These are phyloP conservation scores for Fusarium virguliforme DNA, from an alignment of 2,329 filamentous ascomycete genomes.

Conservation along the genomic window DNA sequence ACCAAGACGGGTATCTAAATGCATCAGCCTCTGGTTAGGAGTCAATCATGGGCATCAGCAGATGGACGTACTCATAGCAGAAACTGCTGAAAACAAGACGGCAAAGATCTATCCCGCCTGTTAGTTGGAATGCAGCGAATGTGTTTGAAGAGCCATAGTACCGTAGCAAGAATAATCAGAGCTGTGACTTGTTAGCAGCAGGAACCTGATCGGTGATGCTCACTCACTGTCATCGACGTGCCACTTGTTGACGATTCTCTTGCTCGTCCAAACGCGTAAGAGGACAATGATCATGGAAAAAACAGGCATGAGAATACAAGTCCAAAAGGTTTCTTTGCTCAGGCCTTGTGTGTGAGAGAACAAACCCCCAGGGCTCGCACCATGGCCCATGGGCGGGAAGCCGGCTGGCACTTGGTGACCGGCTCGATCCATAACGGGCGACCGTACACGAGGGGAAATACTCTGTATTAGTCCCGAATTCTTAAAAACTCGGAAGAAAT, in stretches of 20 bases:
- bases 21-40: too few species aligned
- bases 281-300: slow-evolving; percentile 24
- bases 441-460: background rate
- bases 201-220: background rate
- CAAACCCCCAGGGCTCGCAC: background rate
- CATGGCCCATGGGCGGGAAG: background rate
- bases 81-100: background rate
- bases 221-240: slow-evolving; percentile 33
- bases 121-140: background rate
- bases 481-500: background rate
- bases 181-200: background rate
- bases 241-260: slow-evolving; percentile 24
- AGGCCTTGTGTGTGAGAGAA: slow-evolving; percentile 8
- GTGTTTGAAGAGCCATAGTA: background rate
- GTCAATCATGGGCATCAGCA: too few species aligned
- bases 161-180: slow-evolving; percentile 12
- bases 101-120: slow-evolving; percentile 2
- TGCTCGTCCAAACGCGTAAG: slow-evolving; percentile 31
- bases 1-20: slow-evolving; percentile 28
- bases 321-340: background rate
- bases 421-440: background rate
- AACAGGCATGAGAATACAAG: slow-evolving; percentile 6
- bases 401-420: background rate
- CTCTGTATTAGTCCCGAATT: background rate
- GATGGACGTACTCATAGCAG: slow-evolving; percentile 1